phyloP scores from a whole-genome alignment of 768 basidiomycete species.

The Pulveroboletus sp. region DNA sequence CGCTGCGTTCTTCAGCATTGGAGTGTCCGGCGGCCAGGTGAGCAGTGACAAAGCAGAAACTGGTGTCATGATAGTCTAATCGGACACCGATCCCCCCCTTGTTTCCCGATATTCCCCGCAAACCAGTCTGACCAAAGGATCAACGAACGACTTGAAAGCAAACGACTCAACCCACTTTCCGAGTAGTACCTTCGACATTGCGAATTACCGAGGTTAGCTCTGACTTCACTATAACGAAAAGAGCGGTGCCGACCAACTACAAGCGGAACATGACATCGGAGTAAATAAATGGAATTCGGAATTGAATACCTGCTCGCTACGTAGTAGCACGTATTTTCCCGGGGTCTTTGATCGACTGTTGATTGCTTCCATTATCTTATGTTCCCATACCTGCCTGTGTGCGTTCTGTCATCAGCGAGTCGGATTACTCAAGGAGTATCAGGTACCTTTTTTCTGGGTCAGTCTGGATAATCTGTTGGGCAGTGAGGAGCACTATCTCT shows the following conservation, averaged over 20 bases:
- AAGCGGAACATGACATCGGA: constrained; percentile 1
- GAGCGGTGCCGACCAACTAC: constrained; percentile 91
- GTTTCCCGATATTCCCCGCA: constrained; percentile 93
- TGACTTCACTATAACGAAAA: constrained; percentile 79
- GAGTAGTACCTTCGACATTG: constrained; percentile 86
- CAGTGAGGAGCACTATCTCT: constrained; percentile 97
- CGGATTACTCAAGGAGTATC: neutral
- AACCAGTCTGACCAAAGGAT: constrained; percentile 57
- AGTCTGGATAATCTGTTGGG: constrained; percentile 93
- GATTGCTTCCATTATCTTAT: constrained; percentile 72
- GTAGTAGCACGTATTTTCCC: constrained; percentile 74
- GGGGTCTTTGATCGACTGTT: constrained; percentile 64
- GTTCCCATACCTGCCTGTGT: constrained; percentile 83
- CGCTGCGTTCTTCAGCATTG: constrained; percentile 86
- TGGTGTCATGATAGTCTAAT: constrained; percentile 85
- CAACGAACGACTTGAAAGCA: neutral
- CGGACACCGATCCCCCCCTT: constrained; percentile 96
- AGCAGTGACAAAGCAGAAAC: constrained; percentile 92
- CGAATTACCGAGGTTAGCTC: constrained; percentile 75
- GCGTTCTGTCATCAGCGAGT: neutral
- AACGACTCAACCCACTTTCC: constrained; percentile 58
- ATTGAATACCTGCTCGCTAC: constrained; percentile 79
- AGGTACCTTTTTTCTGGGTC: constrained; percentile 88
- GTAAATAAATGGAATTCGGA: neutral
- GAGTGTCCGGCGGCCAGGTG: constrained; percentile 95